These are phyloP conservation scores for Umbelopsis sp. DNA, from an alignment of 192 early-diverging fungal species.

Conservation along the genomic window DNA sequence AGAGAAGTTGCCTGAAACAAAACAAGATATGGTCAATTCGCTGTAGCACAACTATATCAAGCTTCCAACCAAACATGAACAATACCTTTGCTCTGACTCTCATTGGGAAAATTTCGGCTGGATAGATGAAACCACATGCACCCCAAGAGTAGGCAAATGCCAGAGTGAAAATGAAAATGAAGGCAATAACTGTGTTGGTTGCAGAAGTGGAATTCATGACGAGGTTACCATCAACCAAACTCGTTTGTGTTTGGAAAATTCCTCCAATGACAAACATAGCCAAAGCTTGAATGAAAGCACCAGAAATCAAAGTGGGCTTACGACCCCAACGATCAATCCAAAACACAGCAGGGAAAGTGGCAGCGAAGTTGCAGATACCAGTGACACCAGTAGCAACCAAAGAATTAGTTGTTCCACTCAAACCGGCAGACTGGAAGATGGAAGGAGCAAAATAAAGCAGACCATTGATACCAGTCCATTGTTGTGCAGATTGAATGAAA, in stretches of 20 bases:
- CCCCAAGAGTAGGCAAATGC: constrained; percentile 41
- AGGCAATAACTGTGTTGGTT: constrained; percentile 29
- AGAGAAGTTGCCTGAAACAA: not conserved
- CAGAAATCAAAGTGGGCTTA: constrained; percentile 61
- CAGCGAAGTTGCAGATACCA: constrained; percentile 72
- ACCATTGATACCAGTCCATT: constrained; percentile 76
- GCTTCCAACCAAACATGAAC: not conserved
- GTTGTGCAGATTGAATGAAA: constrained; percentile 65
- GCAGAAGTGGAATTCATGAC: constrained; percentile 8
- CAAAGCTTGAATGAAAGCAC: constrained; percentile 44
- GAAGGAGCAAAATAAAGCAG: constrained; percentile 72
- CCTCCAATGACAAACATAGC: constrained; percentile 54
- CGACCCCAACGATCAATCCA: constrained; percentile 74
- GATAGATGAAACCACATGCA: constrained; percentile 33
- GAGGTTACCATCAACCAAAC: constrained; percentile 17
- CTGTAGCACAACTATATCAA: too few species aligned
- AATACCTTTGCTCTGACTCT: constrained; percentile 17
- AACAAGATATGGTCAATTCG: not conserved
- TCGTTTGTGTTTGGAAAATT: constrained; percentile 24
- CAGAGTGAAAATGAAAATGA: constrained; percentile 40
- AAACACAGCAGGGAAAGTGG: constrained; percentile 74
- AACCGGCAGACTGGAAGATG: constrained; percentile 60
- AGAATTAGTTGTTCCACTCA: constrained; percentile 46
- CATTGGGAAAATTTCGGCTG: constrained; percentile 31
- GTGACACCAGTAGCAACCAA: constrained; percentile 64